Base-by-base conservation (phyloP, 108 stramenopile genomes). In the Cyclotella baltica region DNA sequence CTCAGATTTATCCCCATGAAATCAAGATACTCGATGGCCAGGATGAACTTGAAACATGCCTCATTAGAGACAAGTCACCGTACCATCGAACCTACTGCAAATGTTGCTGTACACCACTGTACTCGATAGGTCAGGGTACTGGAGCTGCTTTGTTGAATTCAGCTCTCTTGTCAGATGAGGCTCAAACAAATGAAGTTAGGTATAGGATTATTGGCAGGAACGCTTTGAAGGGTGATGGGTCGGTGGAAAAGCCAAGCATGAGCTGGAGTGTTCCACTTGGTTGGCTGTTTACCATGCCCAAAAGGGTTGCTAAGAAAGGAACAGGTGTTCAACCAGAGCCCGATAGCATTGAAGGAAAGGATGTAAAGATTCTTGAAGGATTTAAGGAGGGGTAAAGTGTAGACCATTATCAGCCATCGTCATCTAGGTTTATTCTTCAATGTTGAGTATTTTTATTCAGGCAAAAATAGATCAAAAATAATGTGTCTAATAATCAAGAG, bases 51-150 rank as follows among this genome's bases (percentile, higher is more conserved):
- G 59, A 66, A 36, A 70, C 76, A 9, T 38, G 62, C n/a, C 35
- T 61, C 8, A 86, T 86, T 51, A 58, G 80, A 22, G 53, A 73
- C 18, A 58, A 37, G 34, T 77, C 76, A 16, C 31, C 46, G 1
- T 50, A 75, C 16, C 77, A 67, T 13, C 81, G 75, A 29, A 72
- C 78, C 5, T 83, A 83, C 55, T 55, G 81, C 40, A 79, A 56
- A 30, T 86, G 77, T 55, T 86, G 85, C 77, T 68, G 67, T 51
- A 83, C 85, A 33, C 85, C 85, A 13, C 36, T 86, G 70, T 86
- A 77, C 57, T 62, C 66, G 8, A 73, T 77, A 43, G 78, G 78
- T 27, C 50, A 70, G 35, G 70, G 80, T 3, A 69, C 38, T 8
- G 70, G 59, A 30, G 59, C 83, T 28, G 52, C 66, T 4, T 29